Conservation (phyloP, 1,139 yeast genomes). For the Candida pseudoviswanathii region DNA sequence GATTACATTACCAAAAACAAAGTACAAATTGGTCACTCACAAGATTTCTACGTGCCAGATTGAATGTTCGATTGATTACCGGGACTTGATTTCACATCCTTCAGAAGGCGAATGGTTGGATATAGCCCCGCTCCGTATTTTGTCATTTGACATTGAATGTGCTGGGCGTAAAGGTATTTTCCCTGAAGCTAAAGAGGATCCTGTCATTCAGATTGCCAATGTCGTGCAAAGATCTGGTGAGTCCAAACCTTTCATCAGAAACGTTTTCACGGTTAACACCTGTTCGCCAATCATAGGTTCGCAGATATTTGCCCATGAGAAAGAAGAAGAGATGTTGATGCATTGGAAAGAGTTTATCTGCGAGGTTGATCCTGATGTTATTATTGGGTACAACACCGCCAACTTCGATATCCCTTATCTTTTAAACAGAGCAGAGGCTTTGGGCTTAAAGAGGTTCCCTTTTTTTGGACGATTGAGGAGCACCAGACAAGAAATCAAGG, state of each 20-base stretch:
- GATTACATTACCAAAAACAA: slow-evolving; percentile 83
- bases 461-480: slow-evolving; percentile 77
- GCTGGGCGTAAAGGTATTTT: slow-evolving; percentile 96
- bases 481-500: slow-evolving; percentile 76
- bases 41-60: slow-evolving; percentile 79
- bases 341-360: slow-evolving; percentile 86
- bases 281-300: slow-evolving; percentile 95
- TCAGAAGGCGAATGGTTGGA: slow-evolving; percentile 94
- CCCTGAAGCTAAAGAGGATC: slow-evolving; percentile 92
- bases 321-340: slow-evolving; percentile 80
- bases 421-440: slow-evolving; percentile 80
- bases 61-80: slow-evolving; percentile 72
- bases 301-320: slow-evolving; percentile 73
- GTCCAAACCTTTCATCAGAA: slow-evolving; percentile 80
- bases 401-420: slow-evolving; percentile 95
- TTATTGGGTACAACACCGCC: slow-evolving; percentile 92
- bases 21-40: slow-evolving; percentile 51
- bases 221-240: slow-evolving; percentile 87
- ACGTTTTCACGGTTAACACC: slow-evolving; percentile 89
- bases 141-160: slow-evolving; percentile 97
- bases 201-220: slow-evolving; percentile 96
- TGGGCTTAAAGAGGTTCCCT: slow-evolving; percentile 71
- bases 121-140: slow-evolving; percentile 89
- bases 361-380: slow-evolving; percentile 90
- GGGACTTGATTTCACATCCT: slow-evolving; percentile 73